Percentiles rank a stretch among this genome's conserved stretches.
Evolutionary conservation across 495 filamentous ascomycete species (phyloP).

Genomic region (Penicillium lagena): DNA sequence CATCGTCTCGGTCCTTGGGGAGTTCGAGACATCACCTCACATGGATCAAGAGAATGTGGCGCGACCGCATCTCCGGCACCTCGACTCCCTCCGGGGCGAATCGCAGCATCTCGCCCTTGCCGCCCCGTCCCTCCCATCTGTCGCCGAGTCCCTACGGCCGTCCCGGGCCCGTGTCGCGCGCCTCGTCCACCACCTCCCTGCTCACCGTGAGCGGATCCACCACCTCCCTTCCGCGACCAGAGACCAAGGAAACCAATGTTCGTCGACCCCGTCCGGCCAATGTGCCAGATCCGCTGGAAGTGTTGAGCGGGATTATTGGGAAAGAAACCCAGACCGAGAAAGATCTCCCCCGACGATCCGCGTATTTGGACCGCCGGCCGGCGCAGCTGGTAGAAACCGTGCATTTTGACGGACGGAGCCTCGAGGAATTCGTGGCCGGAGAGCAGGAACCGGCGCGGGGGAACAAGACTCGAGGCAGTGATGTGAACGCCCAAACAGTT

Average conservation of each 20-base stretch:
- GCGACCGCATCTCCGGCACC: conserved; percentile 76
- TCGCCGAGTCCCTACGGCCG: conserved; percentile 39
- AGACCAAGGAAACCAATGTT: conserved; percentile 51
- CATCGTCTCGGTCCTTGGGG: neutral
- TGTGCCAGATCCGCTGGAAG: conserved; percentile 63
- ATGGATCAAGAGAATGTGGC: conserved; percentile 59
- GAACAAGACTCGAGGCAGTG: conserved; percentile 29
- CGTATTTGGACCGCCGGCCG: conserved; percentile 25
- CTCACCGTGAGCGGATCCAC: conserved; percentile 64
- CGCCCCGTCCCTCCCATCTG: conserved; percentile 47
- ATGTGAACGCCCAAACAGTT: conserved; percentile 59
- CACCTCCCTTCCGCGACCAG: conserved; percentile 58
- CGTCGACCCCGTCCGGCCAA: conserved; percentile 40
- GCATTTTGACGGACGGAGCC: conserved; percentile 68
- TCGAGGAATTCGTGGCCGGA: conserved; percentile 61
- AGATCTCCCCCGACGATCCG: conserved; percentile 5
- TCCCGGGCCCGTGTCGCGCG: conserved; percentile 54
- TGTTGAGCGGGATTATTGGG: conserved; percentile 67
- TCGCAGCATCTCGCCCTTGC: conserved; percentile 64
- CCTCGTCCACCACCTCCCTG: conserved; percentile 60
- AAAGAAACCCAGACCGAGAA: conserved; percentile 24
- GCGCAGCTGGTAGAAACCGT: conserved; percentile 53
- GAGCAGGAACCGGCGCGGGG: conserved; percentile 21
- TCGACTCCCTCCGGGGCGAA: conserved; percentile 58
- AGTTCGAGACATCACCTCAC: neutral